Percentiles rank a stretch among this genome's conserved stretches.
Evolutionary conservation across 2,329 filamentous ascomycete genomes (phyloP).

Genomic region (Ascochyta viciae-villosae): DNA sequence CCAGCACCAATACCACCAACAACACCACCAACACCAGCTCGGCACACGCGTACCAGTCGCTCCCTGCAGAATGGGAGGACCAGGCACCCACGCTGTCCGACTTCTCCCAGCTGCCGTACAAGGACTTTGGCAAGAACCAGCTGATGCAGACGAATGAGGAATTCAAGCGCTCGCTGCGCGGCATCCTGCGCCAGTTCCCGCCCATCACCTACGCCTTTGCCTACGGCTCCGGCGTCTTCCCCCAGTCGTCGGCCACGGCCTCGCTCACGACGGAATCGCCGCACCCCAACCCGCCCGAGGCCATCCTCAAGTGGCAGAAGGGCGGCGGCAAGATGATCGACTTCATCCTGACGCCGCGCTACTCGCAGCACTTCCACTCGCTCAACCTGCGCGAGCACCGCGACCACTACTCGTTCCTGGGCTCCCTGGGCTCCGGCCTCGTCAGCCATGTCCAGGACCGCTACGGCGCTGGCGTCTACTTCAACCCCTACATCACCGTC

Average conservation of each 20-base stretch:
- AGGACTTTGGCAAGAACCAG: conserved; percentile 91
- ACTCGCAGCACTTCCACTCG: conserved; percentile 96
- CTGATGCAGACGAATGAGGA: conserved; percentile 93
- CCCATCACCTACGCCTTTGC: conserved; percentile 97
- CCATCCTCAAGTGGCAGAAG: conserved; percentile 83
- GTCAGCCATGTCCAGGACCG: conserved; percentile 86
- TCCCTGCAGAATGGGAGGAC: conserved; percentile 74
- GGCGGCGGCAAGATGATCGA: conserved; percentile 96
- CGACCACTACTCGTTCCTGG: conserved; percentile 88
- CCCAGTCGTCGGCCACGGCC: conserved; percentile 67
- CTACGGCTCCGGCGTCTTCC: conserved; percentile 95
- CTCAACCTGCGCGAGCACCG: conserved; percentile 88
- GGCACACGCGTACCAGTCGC: conserved; percentile 34
- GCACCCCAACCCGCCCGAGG: conserved; percentile 81
- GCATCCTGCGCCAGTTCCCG: conserved; percentile 91
- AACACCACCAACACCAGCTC: conserved; percentile 5
- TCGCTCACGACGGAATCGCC: conserved; percentile 65
- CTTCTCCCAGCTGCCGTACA: conserved; percentile 78
- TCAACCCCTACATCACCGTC: conserved; percentile 93
- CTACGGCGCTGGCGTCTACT: conserved; percentile 94
- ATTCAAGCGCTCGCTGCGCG: conserved; percentile 87
- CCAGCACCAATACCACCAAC: no score
- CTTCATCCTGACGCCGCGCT: conserved; percentile 94
- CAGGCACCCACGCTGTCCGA: conserved; percentile 73
- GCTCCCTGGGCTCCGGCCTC: conserved; percentile 80